Evolutionary conservation across 2,329 filamentous ascomycete genomes (phyloP).

Genomic region (Hirsutella rhossiliensis): DNA sequence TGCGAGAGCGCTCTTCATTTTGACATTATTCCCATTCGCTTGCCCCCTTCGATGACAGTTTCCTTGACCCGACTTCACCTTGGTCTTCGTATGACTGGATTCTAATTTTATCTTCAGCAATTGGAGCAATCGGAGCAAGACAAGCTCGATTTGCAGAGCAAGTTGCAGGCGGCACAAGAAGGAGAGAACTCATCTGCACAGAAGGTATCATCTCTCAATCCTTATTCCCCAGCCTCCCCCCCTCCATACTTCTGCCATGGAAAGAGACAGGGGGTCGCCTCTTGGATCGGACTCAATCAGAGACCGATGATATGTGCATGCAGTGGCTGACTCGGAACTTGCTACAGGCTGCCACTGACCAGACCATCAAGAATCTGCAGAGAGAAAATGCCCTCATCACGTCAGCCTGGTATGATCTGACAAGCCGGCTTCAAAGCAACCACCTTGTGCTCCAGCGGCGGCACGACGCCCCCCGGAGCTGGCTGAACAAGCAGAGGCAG

Average conservation of each 20-base stretch:
- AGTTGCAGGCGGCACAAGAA: conserved; percentile 39
- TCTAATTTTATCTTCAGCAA: conserved; percentile 28
- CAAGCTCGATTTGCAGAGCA: conserved; percentile 41
- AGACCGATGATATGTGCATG: not conserved
- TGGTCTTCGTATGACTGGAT: not conserved
- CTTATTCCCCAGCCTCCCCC: too few relatives aligned
- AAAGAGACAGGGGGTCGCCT: not conserved
- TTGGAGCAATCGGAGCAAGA: conserved; percentile 45
- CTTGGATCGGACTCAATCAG: not conserved
- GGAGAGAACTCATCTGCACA: conserved; percentile 36
- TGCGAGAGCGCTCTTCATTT: too few relatives aligned
- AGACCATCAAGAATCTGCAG: conserved; percentile 55
- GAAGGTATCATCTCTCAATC: conserved; percentile 31
- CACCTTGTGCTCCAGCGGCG: conserved; percentile 66
- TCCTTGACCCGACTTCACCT: not conserved
- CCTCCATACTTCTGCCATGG: too few relatives aligned
- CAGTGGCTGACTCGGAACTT: not conserved
- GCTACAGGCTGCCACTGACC: conserved; percentile 35
- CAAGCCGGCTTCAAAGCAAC: conserved; percentile 68
- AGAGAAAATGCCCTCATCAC: conserved; percentile 69
- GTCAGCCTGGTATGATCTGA: conserved; percentile 79
- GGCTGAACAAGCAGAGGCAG: conserved; percentile 72
- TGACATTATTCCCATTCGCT: too few relatives aligned
- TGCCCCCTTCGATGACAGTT: too few relatives aligned
- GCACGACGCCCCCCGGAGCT: conserved; percentile 65